Evolutionary conservation across 2,329 filamentous ascomycete species (phyloP), one percentile per base, ranked within the genome.

Genomic region (Xylaria arbuscula): DNA sequence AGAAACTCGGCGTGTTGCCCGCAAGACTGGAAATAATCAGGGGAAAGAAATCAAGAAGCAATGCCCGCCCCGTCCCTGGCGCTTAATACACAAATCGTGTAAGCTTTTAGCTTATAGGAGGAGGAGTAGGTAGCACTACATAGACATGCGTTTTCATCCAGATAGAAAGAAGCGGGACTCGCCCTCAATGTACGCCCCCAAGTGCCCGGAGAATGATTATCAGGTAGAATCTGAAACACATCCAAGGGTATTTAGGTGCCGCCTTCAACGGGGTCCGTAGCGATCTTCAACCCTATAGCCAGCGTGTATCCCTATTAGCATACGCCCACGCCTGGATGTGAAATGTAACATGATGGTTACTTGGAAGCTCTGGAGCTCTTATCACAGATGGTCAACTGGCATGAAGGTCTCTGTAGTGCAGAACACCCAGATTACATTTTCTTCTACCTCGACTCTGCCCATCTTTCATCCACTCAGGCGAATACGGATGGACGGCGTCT

Each of bases 401-500:
- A 19, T 32, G 62, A 56, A 22, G 34, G 53, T n/a, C 19, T 62
- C 58, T 54, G 54, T 63, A 62, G 62, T 47, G 45, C 48, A 55
- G 34, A 40, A 17, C 42, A 57, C 48, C 60, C 53, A 66, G 51
- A 51, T 65, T 42, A 38, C 11, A 32, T 58, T 22, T 19, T 28
- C 28, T 19, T 47, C 36, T 48, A 32, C n/a, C 7, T 57, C 45
- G 22, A 45, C 55, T 57, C 36, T 10, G n/a, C 13, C 42, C 9
- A 5, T 42, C 28, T 54, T 48, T 62, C 28, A 45, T 51, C 53
- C 36, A 47, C 53, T 38, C 13, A 60, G 63, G 38, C 48, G 64
- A 69, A 69, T 69, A 69, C 67, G 67, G 67, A 61, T 19, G 60
- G 19, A 50, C 57, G 56, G 60, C 50, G 59, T 58, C 60, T 58